Conservation (phyloP, 352 stramenopile species). For the Pythium grandisporangium region DNA sequence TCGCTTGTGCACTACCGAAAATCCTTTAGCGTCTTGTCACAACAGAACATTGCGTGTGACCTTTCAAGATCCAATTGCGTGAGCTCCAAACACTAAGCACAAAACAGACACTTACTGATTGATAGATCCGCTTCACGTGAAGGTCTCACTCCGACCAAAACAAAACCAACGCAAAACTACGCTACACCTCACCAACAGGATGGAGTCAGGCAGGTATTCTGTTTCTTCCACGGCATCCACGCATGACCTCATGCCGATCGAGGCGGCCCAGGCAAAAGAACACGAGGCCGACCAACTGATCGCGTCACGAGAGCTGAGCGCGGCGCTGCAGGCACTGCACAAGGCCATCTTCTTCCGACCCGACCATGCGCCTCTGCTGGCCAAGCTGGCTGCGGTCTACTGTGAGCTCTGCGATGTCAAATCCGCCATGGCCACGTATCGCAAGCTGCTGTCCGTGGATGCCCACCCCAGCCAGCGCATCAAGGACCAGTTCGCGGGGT, state of each 20-base stretch:
- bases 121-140: too few relatives aligned
- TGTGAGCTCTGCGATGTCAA: constrained; percentile 70
- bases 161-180: too few relatives aligned
- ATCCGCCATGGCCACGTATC: constrained; percentile 71
- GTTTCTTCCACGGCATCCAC: constrained; percentile 2
- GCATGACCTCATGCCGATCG: constrained; percentile 32
- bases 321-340: constrained; percentile 44
- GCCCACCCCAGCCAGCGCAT: constrained; percentile 44
- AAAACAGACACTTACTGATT: too few relatives aligned
- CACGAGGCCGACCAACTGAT: constrained; percentile 30
- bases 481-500: constrained; percentile 64
- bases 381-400: constrained; percentile 62
- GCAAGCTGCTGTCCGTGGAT: constrained; percentile 60
- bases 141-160: constrained; percentile 2
- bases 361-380: constrained; percentile 35
- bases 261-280: constrained; percentile 37
- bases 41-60: too few relatives aligned
- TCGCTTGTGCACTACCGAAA: neutral
- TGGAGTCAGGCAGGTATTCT: too few relatives aligned
- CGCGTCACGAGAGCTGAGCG: constrained; percentile 23
- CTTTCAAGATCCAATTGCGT: constrained; percentile 3
- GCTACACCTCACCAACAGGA: too few relatives aligned
- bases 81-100: too few relatives aligned
- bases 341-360: constrained; percentile 73
- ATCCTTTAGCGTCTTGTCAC: too few relatives aligned